Evolutionary conservation across 768 basidiomycete genomes (phyloP).

Genomic region (Crepidotus variabilis): DNA sequence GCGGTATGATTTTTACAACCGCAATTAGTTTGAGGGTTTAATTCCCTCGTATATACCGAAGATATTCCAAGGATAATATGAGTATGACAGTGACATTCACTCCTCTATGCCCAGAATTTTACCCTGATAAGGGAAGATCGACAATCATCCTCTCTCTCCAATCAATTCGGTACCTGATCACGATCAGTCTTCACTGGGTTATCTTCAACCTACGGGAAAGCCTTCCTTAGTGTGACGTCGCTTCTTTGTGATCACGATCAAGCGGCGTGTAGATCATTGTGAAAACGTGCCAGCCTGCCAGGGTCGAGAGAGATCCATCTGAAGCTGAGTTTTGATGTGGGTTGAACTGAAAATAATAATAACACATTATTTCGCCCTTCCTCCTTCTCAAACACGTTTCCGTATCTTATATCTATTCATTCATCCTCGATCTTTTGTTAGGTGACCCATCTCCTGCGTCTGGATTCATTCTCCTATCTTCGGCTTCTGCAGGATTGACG

Average conservation of each 20-base stretch:
- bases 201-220: conserved; percentile 11
- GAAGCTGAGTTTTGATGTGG: neutral
- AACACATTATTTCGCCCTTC: neutral
- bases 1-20: no score
- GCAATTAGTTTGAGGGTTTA: no score
- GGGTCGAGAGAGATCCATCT: conserved; percentile 50
- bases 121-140: neutral
- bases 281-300: conserved; percentile 66
- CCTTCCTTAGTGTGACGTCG: conserved; percentile 17
- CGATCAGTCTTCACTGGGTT: neutral
- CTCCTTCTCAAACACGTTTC: neutral
- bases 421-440: conserved; percentile 30
- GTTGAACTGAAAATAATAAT: neutral
- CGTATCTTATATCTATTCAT: conserved; percentile 16
- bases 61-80: no score
- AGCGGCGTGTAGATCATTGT: conserved; percentile 33
- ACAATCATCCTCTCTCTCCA: neutral
- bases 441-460: conserved; percentile 21
- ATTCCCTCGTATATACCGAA: no score
- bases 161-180: neutral
- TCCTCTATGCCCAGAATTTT: neutral
- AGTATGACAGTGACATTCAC: neutral
- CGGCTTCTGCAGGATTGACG: conserved; percentile 17
- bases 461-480: conserved; percentile 11
- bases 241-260: conserved; percentile 27